Evolutionary conservation across 1,139 yeast genomes (phyloP), one percentile per base, ranked within the genome.

Genomic region (Arxiozyma slooffiae): DNA sequence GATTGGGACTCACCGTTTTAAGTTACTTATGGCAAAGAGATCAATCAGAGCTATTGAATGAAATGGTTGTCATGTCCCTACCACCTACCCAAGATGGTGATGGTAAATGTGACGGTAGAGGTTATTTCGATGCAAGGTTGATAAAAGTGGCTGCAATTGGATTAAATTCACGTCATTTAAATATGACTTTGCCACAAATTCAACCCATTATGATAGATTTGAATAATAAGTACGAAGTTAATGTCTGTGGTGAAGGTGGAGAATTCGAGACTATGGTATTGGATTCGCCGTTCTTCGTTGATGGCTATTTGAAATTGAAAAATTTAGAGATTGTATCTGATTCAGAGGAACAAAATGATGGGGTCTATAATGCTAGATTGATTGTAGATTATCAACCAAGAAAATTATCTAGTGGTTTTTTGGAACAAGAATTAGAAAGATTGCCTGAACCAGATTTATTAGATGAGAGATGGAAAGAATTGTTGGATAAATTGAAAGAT

Each of bases 231-330:
- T 90, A 80, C 66, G 95, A 90, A 1, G 86, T 90, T 9, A 97
- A 92, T 66, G 80, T 92, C 0, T 92, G 98, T 71, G 98, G 98
- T 8, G 98, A 92, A 71, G 98, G 98, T 21, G 98, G 98, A 1
- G 98, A 92, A 67, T 92, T 89, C 66, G 98, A 92, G 64, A 84
- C 96, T 0, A 71, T 90, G 57, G 97, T 92, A 2, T 72, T 92
- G 34, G 97, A 92, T 67, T 86, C 95, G 2, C 95, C 96, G 0
- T 81, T 86, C 53, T 92, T 92, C 68, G 71, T 70, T 40, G 79
- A 80, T 48, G 69, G 69, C 3, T 72, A 69, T 52, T 66, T 90
- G 46, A 71, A 69, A 18, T 69, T 86, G 20, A 68, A 64, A 0
- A 62, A 62, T n/a, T 63, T 70, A 34, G 38, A 36, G 18, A 20